Percentiles rank a stretch among this genome's conserved stretches.
These are phyloP conservation scores for Boletellus deceptivus DNA, from an alignment of 1,284 basidiomycete genomes.

Conservation along the genomic window DNA sequence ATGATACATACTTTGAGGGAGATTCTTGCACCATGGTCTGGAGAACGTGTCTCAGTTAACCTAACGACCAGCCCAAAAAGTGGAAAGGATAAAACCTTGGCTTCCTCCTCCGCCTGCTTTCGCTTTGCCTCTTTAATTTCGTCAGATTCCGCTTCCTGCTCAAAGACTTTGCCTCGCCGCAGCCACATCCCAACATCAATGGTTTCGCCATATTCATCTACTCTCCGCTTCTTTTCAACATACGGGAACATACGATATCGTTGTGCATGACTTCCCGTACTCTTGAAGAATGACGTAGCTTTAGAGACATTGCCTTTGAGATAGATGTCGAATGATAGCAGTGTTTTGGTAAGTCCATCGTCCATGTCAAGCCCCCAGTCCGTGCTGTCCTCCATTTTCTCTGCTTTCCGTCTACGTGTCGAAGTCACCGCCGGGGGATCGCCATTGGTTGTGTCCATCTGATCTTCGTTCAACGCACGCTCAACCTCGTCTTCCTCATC, in stretches of 20 bases:
- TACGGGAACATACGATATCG: constrained; percentile 98
- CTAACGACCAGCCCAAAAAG: not conserved
- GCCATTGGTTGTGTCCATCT: constrained; percentile 44
- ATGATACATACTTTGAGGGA: constrained; percentile 88
- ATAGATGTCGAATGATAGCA: constrained; percentile 93
- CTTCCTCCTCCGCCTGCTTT: constrained; percentile 76
- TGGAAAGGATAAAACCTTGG: constrained; percentile 45
- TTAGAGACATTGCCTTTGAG: constrained; percentile 90
- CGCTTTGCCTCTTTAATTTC: constrained; percentile 75
- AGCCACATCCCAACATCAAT: constrained; percentile 94
- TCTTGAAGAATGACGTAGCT: constrained; percentile 82
- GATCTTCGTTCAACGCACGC: constrained; percentile 52
- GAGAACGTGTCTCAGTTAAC: not conserved
- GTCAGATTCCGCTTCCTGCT: constrained; percentile 83
- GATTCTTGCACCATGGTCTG: constrained; percentile 76
- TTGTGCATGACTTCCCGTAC: constrained; percentile 60
- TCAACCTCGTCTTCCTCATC: constrained; percentile 71
- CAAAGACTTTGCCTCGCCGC: constrained; percentile 82
- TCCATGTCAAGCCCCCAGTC: constrained; percentile 75
- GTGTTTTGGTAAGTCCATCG: constrained; percentile 66
- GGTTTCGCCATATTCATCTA: constrained; percentile 96
- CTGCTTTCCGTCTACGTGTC: constrained; percentile 40
- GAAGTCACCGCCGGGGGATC: constrained; percentile 21
- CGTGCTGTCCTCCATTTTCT: constrained; percentile 51
- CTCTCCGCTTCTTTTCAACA: constrained; percentile 86